Percentiles rank a stretch among this genome's conserved stretches.
These are phyloP conservation scores for Dendrobium chrysotoxum DNA, from an alignment of 106 monocot genomes.

Conservation along the genomic window DNA sequence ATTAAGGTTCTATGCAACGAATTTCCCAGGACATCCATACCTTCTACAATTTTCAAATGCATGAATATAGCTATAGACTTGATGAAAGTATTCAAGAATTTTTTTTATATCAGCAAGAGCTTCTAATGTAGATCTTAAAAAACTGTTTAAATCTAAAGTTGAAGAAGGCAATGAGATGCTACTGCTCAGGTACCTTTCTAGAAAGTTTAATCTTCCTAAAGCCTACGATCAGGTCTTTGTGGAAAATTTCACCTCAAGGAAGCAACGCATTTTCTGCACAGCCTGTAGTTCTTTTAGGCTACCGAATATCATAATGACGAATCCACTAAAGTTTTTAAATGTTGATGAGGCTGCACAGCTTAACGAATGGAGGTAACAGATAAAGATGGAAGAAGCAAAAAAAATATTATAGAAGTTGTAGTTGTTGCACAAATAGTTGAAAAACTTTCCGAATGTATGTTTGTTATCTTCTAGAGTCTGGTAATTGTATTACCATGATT, in stretches of 20 bases:
- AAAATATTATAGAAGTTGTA: conserved; percentile 50
- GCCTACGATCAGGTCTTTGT: not conserved
- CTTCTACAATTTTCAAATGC: not conserved
- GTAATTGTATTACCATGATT: too few species aligned
- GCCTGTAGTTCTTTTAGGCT: conserved; percentile 42
- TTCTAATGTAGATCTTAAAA: not conserved
- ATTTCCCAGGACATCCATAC: not conserved
- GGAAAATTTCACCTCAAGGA: conserved; percentile 26
- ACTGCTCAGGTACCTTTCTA: not conserved
- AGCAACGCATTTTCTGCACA: conserved; percentile 41
- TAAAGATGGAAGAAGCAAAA: conserved; percentile 21
- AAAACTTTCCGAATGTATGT: conserved; percentile 5
- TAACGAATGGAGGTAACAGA: conserved; percentile 44
- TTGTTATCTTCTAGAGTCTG: too few species aligned
- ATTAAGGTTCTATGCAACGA: too few species aligned
- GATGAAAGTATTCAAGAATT: not conserved
- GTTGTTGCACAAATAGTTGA: conserved; percentile 23
- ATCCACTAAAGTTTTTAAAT: conserved; percentile 12
- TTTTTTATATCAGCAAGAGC: not conserved
- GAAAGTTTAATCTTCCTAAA: not conserved
- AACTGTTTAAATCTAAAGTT: not conserved
- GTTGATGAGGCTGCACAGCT: conserved; percentile 35
- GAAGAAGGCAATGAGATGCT: not conserved
- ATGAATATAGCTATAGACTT: not conserved
- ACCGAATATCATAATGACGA: conserved; percentile 1